These are phyloP conservation scores for Talaromyces proteolyticus DNA, from an alignment of 495 filamentous ascomycete genomes.

Conservation along the genomic window DNA sequence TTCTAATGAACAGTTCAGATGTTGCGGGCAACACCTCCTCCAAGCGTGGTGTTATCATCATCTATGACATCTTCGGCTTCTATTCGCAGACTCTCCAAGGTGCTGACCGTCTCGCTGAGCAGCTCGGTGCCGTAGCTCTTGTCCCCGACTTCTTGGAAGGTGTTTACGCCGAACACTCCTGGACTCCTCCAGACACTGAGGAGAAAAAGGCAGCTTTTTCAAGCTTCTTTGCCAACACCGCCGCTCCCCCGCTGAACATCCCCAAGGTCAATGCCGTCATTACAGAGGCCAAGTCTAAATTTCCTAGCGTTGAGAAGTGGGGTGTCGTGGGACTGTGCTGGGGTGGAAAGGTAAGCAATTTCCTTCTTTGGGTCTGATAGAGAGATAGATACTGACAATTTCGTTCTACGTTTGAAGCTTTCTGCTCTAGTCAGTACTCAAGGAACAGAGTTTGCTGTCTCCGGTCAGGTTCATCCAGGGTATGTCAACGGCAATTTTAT, in stretches of 20 bases:
- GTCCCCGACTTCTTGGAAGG: conserved; percentile 45
- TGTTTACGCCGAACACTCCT: conserved; percentile 17
- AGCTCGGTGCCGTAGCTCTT: conserved; percentile 30
- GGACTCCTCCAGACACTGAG: conserved; percentile 33
- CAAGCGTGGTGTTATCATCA: conserved; percentile 33
- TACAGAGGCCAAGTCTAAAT: conserved; percentile 17
- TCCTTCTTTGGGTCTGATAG: background rate
- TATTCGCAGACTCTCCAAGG: conserved; percentile 46
- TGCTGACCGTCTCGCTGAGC: conserved; percentile 43
- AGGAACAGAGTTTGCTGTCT: conserved; percentile 36
- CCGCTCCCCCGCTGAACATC: conserved; percentile 5
- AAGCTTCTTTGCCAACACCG: conserved; percentile 21
- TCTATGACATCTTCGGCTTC: conserved; percentile 54
- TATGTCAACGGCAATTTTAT: too few species aligned
- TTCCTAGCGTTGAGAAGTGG: conserved; percentile 30
- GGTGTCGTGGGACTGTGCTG: conserved; percentile 43
- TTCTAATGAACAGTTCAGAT: conserved; percentile 22
- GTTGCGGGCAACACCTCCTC: conserved; percentile 31
- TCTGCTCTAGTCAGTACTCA: conserved; percentile 32
- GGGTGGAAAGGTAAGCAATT: conserved; percentile 35
- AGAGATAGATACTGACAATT: background rate
- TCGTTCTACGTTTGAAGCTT: conserved; percentile 18
- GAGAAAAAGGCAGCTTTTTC: conserved; percentile 31
- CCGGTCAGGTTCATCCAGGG: conserved; percentile 47
- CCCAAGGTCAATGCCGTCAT: conserved; percentile 18